Evolutionary conservation across 306 rosid genomes (phyloP), one percentile per base, ranked within the genome.

Genomic region (Prunus padus): DNA sequence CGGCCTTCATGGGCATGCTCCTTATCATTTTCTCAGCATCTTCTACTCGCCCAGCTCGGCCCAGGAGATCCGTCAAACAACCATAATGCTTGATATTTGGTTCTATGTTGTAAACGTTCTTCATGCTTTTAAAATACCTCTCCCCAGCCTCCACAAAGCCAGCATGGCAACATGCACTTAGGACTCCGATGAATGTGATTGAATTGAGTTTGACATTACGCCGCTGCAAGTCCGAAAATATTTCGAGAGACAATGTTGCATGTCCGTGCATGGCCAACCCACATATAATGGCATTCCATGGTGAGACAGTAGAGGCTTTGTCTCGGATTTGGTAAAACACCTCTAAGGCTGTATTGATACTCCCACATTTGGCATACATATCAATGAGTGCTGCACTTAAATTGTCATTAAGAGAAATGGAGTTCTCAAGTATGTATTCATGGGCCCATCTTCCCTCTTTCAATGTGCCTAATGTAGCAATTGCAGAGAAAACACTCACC

Each of bases 281-380:
- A 18, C 97, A 87, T 71, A 95, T 77, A 80, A 90, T 86, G 68
- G 98, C 96, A 62, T 95, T 95, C 98, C 98, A 95, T 0, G 98
- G 97, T 11, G 89, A 95, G 71, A 86, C 92, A 23, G 90, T 76
- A 30, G 68, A 65, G 72, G 82, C 67, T 72, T 73, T 83, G 61
- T 87, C 86, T 44, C 76, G 82, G 65, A 86, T 87, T 80, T 87
- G 79, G 86, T 86, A 84, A 65, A 92, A 95, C 70, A 86, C 64
- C 55, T 83, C 86, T 49, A 92, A 80, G 79, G 97, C 93, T 14
- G 85, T 62, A 64, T 83, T 76, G 83, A 90, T 86, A 81, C 89
- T 87, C 84, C 98, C 97, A 67, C 97, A 95, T 76, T 95, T 92
- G 50, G 97, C 90, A 81, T 95, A 92, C 98, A 95, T 90, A 79